Base-by-base conservation (phyloP, 2,329 filamentous ascomycete genomes). In the Epichloe scottii region DNA sequence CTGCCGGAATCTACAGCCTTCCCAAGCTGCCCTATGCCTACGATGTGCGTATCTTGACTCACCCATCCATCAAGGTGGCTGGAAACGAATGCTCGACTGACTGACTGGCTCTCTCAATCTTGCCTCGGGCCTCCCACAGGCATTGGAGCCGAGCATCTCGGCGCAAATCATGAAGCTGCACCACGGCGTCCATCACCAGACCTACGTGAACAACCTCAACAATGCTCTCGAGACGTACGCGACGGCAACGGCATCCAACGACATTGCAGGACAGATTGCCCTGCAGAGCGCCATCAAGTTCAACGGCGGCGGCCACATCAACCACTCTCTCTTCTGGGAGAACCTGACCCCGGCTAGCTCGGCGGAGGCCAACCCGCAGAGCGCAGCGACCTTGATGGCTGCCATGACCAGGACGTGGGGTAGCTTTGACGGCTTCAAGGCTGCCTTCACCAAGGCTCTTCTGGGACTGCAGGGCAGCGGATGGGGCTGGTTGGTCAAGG, bases 251-350 rank as follows among this genome's bases (percentile, higher is more conserved):
- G 64, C 72, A 23, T 68, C 74, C 40, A 72, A 74, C 56, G 79
- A 88, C 57, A 75, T 87, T 50, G 71, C 78, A 4, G 69, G 74
- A 4, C 82, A 88, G 58, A 78, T 89, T 51, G 70, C 77, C 17
- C 75, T 88, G n/a, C 82, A 85, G 59, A 71, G 76, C 17, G 78
- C 78, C 55, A 82, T 95, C 71, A 86, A 85, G 62, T 95, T 95
- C 77, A 88, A 95, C 66, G 89, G 85, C 46, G 90, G 90, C 42
- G 90, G 90, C 6, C 89, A 95, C 73, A 84, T 94, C 70, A 96
- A 96, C 73, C 90, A 95, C 74, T 83, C 81, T 0, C 80, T 95
- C 37, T 95, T 95, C 76, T 96, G 89, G 89, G 82, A 87, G 70
- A 90, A 89, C 67, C 76, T 94, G 17, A 69, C 79, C 0, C 85